Evolutionary conservation across 2,329 filamentous ascomycete species (phyloP), one percentile per base, ranked within the genome.

Genomic region (Sphaerulina vaccinii): DNA sequence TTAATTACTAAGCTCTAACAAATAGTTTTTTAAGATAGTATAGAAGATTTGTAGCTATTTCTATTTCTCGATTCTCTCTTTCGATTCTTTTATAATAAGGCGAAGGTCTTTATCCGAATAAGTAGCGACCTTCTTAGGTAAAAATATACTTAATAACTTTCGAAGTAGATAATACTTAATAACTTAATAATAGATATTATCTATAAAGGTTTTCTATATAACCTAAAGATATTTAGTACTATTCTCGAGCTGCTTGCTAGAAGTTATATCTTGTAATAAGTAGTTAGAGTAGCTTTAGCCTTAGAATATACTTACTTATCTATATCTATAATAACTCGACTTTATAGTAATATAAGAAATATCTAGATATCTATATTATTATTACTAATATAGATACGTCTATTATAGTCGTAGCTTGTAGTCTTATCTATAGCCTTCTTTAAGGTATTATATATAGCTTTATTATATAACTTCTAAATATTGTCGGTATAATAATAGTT

Each of bases 21-120:
- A n/a, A n/a, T n/a, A n/a, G n/a, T n/a, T n/a, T n/a, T n/a, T n/a
- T n/a, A n/a, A n/a, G n/a, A n/a, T n/a, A n/a, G n/a, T n/a, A n/a
- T 29, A 29, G 24, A 43, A 43, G 40, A 22, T 22, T 43, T 18
- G 40, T 15, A 43, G 24, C 15, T 24, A 24, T 43, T 43, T 24
- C 32, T 24, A 24, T 32, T 32, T 43, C 24, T 43, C 5, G 24
- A 32, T 43, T 24, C 22, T 23, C 23, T 43, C 40, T 43, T 33
- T 43, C 24, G 24, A 43, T 32, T 43, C 40, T 43, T 15, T 23
- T 43, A 15, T 15, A 15, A 43, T 15, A 33, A 29, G 32, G 10
- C 22, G 24, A 32, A 43, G 40, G 3, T 43, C 40, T 43, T 43
- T 15, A 43, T 43, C 40, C 24, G 24, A 43, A 43, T 43, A 43